Base-by-base conservation (phyloP, 352 stramenopile species). In the Pythium phragmitis region DNA sequence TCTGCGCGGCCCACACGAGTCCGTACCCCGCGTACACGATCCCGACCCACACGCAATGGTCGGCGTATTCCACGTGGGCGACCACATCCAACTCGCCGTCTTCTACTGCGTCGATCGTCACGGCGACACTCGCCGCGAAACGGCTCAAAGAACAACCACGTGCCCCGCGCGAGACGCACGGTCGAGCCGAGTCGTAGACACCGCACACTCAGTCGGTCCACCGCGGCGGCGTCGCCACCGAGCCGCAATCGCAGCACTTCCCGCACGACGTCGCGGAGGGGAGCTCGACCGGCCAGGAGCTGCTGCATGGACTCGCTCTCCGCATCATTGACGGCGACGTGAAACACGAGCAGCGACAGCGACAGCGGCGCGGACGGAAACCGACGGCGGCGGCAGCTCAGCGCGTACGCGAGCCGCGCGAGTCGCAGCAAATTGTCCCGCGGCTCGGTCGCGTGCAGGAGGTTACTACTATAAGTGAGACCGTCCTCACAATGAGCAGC, bases 401-500 rank as follows among this genome's bases (percentile, higher is more conserved):
- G 34, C 52, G 12, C 37, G 37, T 26, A 58, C 21, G 13, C 52
- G 36, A 58, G 52, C 52, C 52, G 49, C 52, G 36, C 52, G 23
- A 58, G 34, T 21, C 37, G 52, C 52, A 58, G 2, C 9, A 48
- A 4, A 0, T 58, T 14, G 19, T 58, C 11, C 3, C 4, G 3
- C 4, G 34, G 21, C 19, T 23, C 12, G 2, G n/a, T 13, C 36
- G 34, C 7, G 19, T 49, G 19, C 6, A 34, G 34, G 7, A 49
- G 7, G 26, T 30, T 30, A 30, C 26, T 30, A 3, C 26, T 30
- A 30, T 30, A 30, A 30, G 26, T 30, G 26, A 30, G 26, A 30
- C 26, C 26, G 26, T 30, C 26, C 26, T 30, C 26, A 30, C 19
- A 33, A 13, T 9, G 34, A 39, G 11, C 34, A 39, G 34, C 34